Percentiles rank a stretch among this genome's conserved stretches.
Conservation (phyloP, 1,284 basidiomycete genomes). For the Ceratobasidium sp. region DNA sequence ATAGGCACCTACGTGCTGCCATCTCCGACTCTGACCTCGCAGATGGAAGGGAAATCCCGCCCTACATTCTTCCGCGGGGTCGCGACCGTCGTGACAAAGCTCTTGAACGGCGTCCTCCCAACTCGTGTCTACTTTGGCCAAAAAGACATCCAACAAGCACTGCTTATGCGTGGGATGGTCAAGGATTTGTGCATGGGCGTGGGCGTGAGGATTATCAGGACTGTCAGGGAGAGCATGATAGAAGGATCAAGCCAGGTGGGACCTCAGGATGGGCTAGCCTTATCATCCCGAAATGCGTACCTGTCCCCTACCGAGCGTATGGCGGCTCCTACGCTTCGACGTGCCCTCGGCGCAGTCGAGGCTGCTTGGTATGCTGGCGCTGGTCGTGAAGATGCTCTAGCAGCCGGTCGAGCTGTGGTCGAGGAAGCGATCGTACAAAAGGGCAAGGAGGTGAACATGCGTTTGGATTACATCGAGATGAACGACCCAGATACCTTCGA, state of each 20-base stretch:
- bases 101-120: conserved; percentile 94
- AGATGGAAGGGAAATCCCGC: conserved; percentile 85
- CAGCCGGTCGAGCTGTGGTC: conserved; percentile 46
- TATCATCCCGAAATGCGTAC: conserved; percentile 92
- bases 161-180: conserved; percentile 85
- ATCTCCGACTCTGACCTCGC: conserved; percentile 55
- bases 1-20: conserved; percentile 71
- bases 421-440: conserved; percentile 52
- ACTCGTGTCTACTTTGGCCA: conserved; percentile 95
- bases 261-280: conserved; percentile 66
- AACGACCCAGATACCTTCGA: conserved; percentile 84
- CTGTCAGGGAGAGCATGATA: conserved; percentile 8
- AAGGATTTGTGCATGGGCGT: conserved; percentile 66
- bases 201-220: conserved; percentile 19
- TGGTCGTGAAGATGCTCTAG: conserved; percentile 60
- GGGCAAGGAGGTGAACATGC: conserved; percentile 62
- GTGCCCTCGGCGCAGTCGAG: conserved; percentile 68
- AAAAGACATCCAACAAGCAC: conserved; percentile 97
- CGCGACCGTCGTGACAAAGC: conserved; percentile 92
- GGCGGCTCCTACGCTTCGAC: conserved; percentile 75
- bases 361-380: conserved; percentile 60
- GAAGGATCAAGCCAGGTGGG: conserved; percentile 3
- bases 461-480: conserved; percentile 87
- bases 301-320: conserved; percentile 69
- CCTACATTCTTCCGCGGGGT: conserved; percentile 97